phyloP scores from a whole-genome alignment of 352 stramenopile genomes.

The Globisporangium viniferum region DNA sequence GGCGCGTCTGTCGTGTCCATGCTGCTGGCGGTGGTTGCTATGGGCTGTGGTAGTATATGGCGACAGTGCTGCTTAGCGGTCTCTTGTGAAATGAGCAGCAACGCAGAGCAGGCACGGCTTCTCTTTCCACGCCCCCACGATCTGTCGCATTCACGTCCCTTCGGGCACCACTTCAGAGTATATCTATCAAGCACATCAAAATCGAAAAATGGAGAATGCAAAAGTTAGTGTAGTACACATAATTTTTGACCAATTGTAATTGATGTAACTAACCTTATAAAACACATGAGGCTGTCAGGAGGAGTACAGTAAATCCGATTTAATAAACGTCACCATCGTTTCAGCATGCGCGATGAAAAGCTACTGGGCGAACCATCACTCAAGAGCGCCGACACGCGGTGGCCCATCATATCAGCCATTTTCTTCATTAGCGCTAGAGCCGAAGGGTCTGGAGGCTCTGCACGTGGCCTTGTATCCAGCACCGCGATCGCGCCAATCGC shows the following conservation, averaged over 20 bases:
- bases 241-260: no score
- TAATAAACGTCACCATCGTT: neutral
- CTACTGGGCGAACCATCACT: no score
- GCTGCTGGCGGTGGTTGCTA: neutral
- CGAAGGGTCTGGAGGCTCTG: neutral
- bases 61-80: neutral
- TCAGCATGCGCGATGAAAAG: slow-evolving; percentile 10
- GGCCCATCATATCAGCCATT: slow-evolving; percentile 8
- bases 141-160: slow-evolving; percentile 3
- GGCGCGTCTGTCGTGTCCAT: slow-evolving; percentile 96
- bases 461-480: slow-evolving; percentile 15
- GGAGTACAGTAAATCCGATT: no score
- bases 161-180: neutral
- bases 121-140: neutral
- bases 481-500: slow-evolving; percentile 23
- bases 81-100: slow-evolving; percentile 2
- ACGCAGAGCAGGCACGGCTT: neutral
- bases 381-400: slow-evolving; percentile 8
- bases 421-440: slow-evolving; percentile 9
- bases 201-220: no score
- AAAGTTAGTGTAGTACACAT: no score
- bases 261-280: no score
- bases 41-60: neutral
- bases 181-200: no score
- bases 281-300: no score